Evolutionary conservation across 192 early-diverging fungal species (phyloP), one percentile per base, ranked within the genome.

Genomic region (Backusella mclennaniae): DNA sequence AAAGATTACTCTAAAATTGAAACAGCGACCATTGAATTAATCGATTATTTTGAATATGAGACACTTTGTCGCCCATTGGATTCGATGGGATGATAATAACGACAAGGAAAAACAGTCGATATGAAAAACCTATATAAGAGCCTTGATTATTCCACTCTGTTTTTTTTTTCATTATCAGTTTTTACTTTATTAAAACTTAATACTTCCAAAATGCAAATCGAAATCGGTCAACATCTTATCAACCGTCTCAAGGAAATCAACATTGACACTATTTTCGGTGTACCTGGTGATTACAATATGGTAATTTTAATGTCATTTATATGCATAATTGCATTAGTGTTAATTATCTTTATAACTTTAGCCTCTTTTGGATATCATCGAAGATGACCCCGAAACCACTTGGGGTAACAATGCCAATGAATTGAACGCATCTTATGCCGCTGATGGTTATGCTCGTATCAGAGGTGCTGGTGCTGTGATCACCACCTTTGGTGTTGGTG

Each of bases 401-500:
- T 86, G 85, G 85, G 81, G 81, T n/a, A 73, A 83, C 31, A 80
- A 85, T 35, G 75, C 78, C 19, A 85, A 82, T 67, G 85, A 86
- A 66, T 66, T 86, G 11, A 82, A 80, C 67, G 76, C 80, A 6
- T 73, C 80, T n/a, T 86, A 85, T 73, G 85, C 85, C 12, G 85
- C 85, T 19, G 85, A 86, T 53, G 85, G 85, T 29, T 86, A 86
- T 69, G 85, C 85, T 14, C 82, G 85, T 52, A 63, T 86, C 8
- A 69, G 77, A n/a, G 84, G 84, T 42, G 39, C 85, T 1, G 81
- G 77, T 31, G 78, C 81, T 15, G 52, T 86, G 4, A 71, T 84
- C 6, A 86, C 85, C 4, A 86, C 85, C n/a, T 86, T 86, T 70
- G 85, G 85, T 31, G 85, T 86, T 3, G 85, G 85, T 35, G 85